phyloP scores from a whole-genome alignment of 371 early-diverging fungal species.

The Actinomucor elegans region DNA sequence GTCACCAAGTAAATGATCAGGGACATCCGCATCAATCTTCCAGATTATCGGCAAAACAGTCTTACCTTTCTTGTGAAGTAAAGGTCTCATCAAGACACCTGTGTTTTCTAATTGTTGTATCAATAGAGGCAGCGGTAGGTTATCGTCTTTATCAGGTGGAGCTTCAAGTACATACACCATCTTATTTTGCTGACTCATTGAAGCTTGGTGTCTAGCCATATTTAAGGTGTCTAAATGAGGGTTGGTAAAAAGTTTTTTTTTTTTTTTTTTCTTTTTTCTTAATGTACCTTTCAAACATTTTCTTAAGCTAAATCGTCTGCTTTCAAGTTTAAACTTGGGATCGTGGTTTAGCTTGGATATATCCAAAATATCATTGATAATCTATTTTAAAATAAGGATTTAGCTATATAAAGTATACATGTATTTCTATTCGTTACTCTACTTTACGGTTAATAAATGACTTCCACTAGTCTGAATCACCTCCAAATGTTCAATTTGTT shows the following conservation, averaged over 20 bases:
- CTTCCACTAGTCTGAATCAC: slow-evolving; percentile 64
- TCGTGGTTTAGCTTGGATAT: slow-evolving; percentile 63
- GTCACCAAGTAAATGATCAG: slow-evolving; percentile 58
- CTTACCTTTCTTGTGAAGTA: slow-evolving; percentile 31
- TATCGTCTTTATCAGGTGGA: slow-evolving; percentile 55
- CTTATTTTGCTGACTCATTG: slow-evolving; percentile 46
- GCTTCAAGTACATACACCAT: slow-evolving; percentile 53
- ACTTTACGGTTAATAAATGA: slow-evolving; percentile 55
- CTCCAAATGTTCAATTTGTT: slow-evolving; percentile 57
- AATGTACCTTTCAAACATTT: slow-evolving; percentile 65
- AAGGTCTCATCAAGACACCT: slow-evolving; percentile 17
- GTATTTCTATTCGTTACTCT: too few species aligned
- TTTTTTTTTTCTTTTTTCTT: too few species aligned
- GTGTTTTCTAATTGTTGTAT: slow-evolving; percentile 27
- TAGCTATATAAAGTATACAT: too few species aligned
- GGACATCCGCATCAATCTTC: slow-evolving; percentile 58
- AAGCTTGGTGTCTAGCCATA: slow-evolving; percentile 52
- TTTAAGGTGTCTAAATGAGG: slow-evolving; percentile 50
- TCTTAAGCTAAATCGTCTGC: slow-evolving; percentile 53
- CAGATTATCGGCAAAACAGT: slow-evolving; percentile 56
- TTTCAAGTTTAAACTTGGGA: slow-evolving; percentile 58
- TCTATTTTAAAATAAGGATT: slow-evolving; percentile 30
- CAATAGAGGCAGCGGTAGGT: slow-evolving; percentile 40
- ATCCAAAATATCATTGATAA: slow-evolving; percentile 62
- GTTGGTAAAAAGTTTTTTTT: neutral